phyloP scores from a whole-genome alignment of 176 grass and related monocot genomes.

The Elymus sibiricus region DNA sequence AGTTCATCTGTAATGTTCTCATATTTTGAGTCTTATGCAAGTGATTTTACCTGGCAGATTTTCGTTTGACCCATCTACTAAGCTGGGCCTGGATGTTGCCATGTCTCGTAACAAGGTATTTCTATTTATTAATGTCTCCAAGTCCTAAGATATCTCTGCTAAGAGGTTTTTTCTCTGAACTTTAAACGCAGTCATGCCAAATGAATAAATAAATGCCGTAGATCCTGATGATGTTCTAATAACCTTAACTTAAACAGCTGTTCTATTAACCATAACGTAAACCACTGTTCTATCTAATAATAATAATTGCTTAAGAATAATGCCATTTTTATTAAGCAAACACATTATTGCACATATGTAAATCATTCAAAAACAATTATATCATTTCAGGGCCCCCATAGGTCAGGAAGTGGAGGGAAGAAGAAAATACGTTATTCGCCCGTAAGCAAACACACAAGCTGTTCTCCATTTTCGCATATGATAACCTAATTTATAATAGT shows the following conservation, averaged over 20 bases:
- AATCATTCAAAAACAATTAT: conserved; percentile 5
- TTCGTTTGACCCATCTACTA: conserved; percentile 83
- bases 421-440: conserved; percentile 91
- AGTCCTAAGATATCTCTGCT: conserved; percentile 1
- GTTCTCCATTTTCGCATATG: not conserved
- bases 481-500: not conserved
- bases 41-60: conserved; percentile 51
- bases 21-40: conserved; percentile 15
- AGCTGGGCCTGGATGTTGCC: conserved; percentile 93
- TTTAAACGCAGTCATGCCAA: not conserved
- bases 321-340: not conserved
- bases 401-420: conserved; percentile 84
- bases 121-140: not conserved
- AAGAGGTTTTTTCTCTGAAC: not conserved
- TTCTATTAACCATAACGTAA: not conserved
- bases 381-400: conserved; percentile 69
- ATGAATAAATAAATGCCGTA: not conserved
- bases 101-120: conserved; percentile 89
- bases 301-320: not conserved
- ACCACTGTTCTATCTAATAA: not conserved
- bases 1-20: not conserved
- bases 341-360: not conserved
- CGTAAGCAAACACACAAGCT: conserved; percentile 49
- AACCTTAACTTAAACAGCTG: not conserved
- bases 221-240: not conserved